Evolutionary conservation across 2,329 filamentous ascomycete genomes (phyloP), one percentile per base, ranked within the genome.

Genomic region (Cordyceps militaris): DNA sequence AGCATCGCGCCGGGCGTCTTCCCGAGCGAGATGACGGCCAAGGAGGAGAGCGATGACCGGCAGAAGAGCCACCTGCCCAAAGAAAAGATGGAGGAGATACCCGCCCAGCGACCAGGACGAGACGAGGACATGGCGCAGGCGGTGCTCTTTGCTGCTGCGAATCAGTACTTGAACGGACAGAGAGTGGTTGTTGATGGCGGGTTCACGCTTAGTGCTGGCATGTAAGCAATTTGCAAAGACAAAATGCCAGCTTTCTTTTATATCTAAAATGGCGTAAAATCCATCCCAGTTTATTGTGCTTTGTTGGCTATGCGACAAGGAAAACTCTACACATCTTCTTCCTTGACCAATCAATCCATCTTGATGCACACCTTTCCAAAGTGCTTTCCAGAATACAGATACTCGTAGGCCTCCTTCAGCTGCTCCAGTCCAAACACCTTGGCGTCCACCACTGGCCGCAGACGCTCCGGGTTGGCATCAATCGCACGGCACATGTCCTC

Each of bases 1-100:
- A 83, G 86, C 42, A 89, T 89, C 60, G 88, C 88, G 0, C 88
- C 88, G 0, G 87, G 87, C 34, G 79, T 88, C 28, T 81, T 82
- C 64, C 86, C 84, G 19, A 87, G 85, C 66, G 87, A 89, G 79
- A 89, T 89, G 87, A 86, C 84, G 40, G 79, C 82, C 1, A 69
- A 69, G 3, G 73, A 70, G 14, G 74, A 70, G 13, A 78, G 75
- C 28, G 73, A 76, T 19, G 71, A 73, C 19, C 66, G 66, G 32
- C 79, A 82, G 61, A 89, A 87, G 71, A 78, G 86, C 64, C 73
- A 81, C 57, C 76, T 84, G 32, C 79, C 79, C 36, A 76, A 76
- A 63, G 78, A 82, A 16, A 76, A 77, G 56, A 87, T 85, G 63
- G 77, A 76, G 43, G 73, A 83, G 11, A 82, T 89, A 44, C 87